Evolutionary conservation across 192 early-diverging fungal species (phyloP), one percentile per base, ranked within the genome.

Genomic region (Coemansia sp.): DNA sequence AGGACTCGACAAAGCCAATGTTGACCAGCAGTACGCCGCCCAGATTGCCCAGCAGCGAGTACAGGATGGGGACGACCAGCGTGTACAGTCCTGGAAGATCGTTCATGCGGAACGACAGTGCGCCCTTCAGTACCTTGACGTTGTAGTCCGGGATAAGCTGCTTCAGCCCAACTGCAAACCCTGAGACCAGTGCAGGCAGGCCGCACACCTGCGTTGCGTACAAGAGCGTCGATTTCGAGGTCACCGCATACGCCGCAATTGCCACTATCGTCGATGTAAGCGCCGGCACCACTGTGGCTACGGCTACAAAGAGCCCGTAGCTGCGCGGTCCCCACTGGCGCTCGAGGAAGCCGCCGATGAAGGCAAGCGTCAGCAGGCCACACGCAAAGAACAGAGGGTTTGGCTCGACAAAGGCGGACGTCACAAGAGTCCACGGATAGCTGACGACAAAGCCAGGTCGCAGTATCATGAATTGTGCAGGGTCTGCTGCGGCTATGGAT

Each of bases 81-180:
- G 67, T 68, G 62, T 81, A 73, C 2, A 77, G 57, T 17, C 68
- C 72, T 10, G 65, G 67, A n/a, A 77, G 55, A 31, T 68, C 71
- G 57, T 67, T 73, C 52, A 70, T 56, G 38, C 92, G 90, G 55
- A 96, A 79, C 6, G 88, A 84, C 6, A 94, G 30, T 4, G 83
- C 23, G 20, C 86, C 84, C 28, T 75, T 76, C 56, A 88, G 82
- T 14, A 94, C 54, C 57, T 81, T 86, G 40, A 95, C 61, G 22
- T 75, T 61, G 70, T 98, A 91, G 57, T 98, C 96, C 0, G 96
- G 96, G 17, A 95, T 84, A 9, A 93, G 65, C 57, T 94, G 89
- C 68, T 95, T 96, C 69, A 96, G 93, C 14, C 90, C 90, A 25
- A 96, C 90, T 2, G 93, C 67, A 44, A 94, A 92, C 41, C 84